phyloP scores from a whole-genome alignment of 148 eudicot species.

The Tetragonia tetragonoides region DNA sequence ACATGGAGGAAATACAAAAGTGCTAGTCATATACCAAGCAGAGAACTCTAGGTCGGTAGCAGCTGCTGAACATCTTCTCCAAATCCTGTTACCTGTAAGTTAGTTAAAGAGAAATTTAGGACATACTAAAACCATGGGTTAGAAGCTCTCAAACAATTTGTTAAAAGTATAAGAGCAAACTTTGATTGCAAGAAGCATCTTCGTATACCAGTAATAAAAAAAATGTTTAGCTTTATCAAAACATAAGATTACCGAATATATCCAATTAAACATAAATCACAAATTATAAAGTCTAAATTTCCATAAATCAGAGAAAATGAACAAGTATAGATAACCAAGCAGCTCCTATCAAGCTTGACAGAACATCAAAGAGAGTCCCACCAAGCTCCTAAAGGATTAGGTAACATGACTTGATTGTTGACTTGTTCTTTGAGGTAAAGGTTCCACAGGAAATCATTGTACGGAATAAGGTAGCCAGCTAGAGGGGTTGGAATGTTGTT shows the following conservation, averaged over 20 bases:
- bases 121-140: neutral
- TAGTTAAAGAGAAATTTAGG: neutral
- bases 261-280: neutral
- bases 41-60: neutral
- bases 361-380: neutral
- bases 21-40: slow-evolving; percentile 11
- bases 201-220: neutral
- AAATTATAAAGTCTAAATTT: neutral
- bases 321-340: slow-evolving; percentile 12
- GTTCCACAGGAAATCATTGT: slow-evolving; percentile 37
- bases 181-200: neutral
- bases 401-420: slow-evolving; percentile 10
- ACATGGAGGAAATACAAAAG: neutral
- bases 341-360: neutral
- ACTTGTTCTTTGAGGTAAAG: slow-evolving; percentile 21
- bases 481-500: slow-evolving; percentile 44
- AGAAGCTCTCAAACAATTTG: neutral
- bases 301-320: neutral
- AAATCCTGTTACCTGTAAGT: neutral
- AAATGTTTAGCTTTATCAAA: neutral
- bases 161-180: neutral
- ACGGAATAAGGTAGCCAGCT: slow-evolving; percentile 45
- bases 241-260: neutral
- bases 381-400: slow-evolving; percentile 8
- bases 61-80: neutral